Evolutionary conservation across 805 yeast genomes (phyloP), one percentile per base, ranked within the genome.

Genomic region (Wickerhamiella bombiphila): DNA sequence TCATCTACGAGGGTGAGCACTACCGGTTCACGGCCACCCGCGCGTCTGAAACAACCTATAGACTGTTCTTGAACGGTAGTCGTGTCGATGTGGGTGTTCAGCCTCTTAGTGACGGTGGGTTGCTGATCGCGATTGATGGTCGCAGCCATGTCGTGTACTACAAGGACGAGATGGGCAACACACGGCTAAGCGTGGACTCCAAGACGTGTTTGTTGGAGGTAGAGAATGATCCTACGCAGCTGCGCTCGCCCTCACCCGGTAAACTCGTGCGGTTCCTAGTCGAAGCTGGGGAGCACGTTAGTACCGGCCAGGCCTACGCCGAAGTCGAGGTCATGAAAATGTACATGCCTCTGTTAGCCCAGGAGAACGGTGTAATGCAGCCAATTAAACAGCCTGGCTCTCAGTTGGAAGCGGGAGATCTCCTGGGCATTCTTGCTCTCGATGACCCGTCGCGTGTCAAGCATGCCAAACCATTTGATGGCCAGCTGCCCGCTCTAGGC

Each of bases 241-340:
- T 93, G 56, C 76, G 97, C 65, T 83, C 98, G 25, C 98, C 98
- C 32, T 91, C 98, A 21, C 99, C 98, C 38, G 99, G 99, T 68
- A 91, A 91, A 64, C 70, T 91, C 49, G 94, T 88, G 44, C 82
- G 82, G 57, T 91, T 76, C 58, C 66, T 91, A 49, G 94, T 91
- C 44, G 97, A 93, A 56, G 79, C 77, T 51, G 98, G 98, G 49
- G 98, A 88, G 46, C 97, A 88, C 54, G 72, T 91, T 51, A 63
- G 61, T 37, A 75, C 91, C 42, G 97, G 97, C 43, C 93, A 88
- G 63, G 76, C 96, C 33, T 93, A 74, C 55, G 98, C 98, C 30
- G 98, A 91, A 65, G 95, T 91, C 41, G 99, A 91, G 65, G 98
- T 91, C 49, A 91, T 91, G 99, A 91, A 91, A 63, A 91, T 91